Conservation (phyloP, 768 basidiomycete species). For the Podaxis rugospora region DNA sequence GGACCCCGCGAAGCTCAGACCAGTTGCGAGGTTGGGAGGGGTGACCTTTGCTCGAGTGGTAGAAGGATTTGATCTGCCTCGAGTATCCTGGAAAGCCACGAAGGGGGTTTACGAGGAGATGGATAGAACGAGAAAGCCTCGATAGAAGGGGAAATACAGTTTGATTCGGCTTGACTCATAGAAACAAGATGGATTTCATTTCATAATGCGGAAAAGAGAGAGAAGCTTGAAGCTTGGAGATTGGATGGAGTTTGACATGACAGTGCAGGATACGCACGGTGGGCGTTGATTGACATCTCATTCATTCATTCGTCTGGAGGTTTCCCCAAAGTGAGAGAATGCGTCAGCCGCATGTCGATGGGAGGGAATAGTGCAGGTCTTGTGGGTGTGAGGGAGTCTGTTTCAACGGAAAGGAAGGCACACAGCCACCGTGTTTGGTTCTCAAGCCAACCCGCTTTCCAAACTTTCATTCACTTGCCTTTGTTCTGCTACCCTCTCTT, state of each 20-base stretch:
- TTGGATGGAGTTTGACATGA: conserved; percentile 8
- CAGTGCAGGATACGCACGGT: neutral
- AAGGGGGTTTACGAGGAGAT: conserved; percentile 23
- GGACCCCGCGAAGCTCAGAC: conserved; percentile 43
- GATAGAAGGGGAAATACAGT: neutral
- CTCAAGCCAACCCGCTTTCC: neutral
- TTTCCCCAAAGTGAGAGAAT: neutral
- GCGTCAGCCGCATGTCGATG: conserved; percentile 1
- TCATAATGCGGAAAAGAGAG: neutral
- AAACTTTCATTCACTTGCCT: conserved; percentile 6
- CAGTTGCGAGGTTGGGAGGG: conserved; percentile 53
- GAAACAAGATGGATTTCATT: neutral
- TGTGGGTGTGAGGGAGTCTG: neutral
- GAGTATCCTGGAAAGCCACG: conserved; percentile 31
- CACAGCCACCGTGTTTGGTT: conserved; percentile 13
- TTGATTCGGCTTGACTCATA: neutral
- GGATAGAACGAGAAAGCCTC: conserved; percentile 8
- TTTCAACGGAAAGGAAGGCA: neutral
- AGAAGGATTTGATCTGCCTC: conserved; percentile 43
- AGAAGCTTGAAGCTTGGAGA: neutral
- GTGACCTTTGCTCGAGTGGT: conserved; percentile 44
- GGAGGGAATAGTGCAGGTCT: neutral
- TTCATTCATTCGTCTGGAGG: neutral
- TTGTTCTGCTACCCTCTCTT: neutral
- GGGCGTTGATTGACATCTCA: conserved; percentile 2